phyloP scores from a whole-genome alignment of 2,329 filamentous ascomycete genomes.

The Dactylonectria estremocensis region DNA sequence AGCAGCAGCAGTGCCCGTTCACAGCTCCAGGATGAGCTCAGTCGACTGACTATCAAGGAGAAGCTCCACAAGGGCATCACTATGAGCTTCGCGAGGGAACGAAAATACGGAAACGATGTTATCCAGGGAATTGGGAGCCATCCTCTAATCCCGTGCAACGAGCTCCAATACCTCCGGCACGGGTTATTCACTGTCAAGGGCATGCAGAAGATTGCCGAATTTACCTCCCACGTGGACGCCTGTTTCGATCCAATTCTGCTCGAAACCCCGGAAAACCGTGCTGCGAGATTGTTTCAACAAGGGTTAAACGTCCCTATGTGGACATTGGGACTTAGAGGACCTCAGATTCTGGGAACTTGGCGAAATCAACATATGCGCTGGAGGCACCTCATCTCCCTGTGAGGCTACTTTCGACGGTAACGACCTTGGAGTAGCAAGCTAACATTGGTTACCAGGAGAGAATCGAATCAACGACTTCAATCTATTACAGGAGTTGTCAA shows the following conservation, averaged over 20 bases:
- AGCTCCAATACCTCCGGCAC: neutral
- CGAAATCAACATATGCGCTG: neutral
- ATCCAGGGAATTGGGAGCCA: neutral
- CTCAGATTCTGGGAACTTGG: too few relatives aligned
- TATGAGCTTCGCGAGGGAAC: constrained; percentile 34
- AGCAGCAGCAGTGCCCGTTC: neutral
- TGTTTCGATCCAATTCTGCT: neutral
- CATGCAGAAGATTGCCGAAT: constrained; percentile 29
- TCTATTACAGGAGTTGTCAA: constrained; percentile 35
- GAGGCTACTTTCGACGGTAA: neutral
- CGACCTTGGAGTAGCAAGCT: neutral
- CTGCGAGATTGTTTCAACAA: too few relatives aligned
- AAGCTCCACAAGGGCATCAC: constrained; percentile 42
- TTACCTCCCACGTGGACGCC: constrained; percentile 19
- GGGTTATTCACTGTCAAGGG: constrained; percentile 22
- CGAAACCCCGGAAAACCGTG: neutral
- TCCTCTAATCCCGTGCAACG: neutral
- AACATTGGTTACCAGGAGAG: constrained; percentile 19
- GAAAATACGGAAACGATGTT: constrained; percentile 9
- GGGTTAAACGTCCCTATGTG: too few relatives aligned
- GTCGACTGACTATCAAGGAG: constrained; percentile 32
- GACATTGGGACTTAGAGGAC: too few relatives aligned
- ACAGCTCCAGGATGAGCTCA: constrained; percentile 25
- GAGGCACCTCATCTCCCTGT: neutral
- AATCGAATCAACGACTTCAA: constrained; percentile 38